Base-by-base conservation (phyloP, 1,284 basidiomycete genomes). In the Pterula multifida region DNA sequence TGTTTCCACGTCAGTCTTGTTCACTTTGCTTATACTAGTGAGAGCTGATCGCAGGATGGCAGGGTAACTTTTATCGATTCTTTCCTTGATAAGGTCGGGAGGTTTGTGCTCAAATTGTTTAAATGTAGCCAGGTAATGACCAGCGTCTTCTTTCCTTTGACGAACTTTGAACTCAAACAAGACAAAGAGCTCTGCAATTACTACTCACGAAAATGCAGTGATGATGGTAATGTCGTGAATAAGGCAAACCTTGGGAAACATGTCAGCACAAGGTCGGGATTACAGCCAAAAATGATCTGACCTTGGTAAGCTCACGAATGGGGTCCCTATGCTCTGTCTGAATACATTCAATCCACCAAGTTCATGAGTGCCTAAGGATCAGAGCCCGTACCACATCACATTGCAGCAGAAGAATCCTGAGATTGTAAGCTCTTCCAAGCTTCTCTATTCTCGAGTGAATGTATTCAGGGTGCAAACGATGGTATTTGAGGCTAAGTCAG, bases 401-500 rank as follows among this genome's bases (percentile, higher is more conserved):
- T 57, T 93, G 71, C 32, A 98, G 74, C 13, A 99, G 73, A n/a
- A 98, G 69, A 42, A 98, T 78, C 36, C 96, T 72, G 1, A 97
- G 73, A 49, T 79, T 87, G 63, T 91, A 98, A 12, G 81, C 78
- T 36, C 77, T 76, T 2, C 82, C 84, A 15, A 99, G 78, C 57
- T 85, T 86, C 59, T 90, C 83, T 53, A 99, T 93, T 2, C 96
- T 82, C 44, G 78, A 76, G 61, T 93, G 88, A 53, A 99, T 85
- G 63, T 99, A 99, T 65, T 98, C 96, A 3, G 96, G 96, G 64
- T 98, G 96, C 15, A 98, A 74, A 23, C 94, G 86, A 60, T 98
- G 94, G 58, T 98, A 98, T 57, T 85, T 87, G 53, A 98, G 66
- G 61, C 94, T 98, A 53, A 17, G 28, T 35, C 22, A 45, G 39